Base-by-base conservation (phyloP, 257 asterid genomes). In the Lycium ferocissimum region DNA sequence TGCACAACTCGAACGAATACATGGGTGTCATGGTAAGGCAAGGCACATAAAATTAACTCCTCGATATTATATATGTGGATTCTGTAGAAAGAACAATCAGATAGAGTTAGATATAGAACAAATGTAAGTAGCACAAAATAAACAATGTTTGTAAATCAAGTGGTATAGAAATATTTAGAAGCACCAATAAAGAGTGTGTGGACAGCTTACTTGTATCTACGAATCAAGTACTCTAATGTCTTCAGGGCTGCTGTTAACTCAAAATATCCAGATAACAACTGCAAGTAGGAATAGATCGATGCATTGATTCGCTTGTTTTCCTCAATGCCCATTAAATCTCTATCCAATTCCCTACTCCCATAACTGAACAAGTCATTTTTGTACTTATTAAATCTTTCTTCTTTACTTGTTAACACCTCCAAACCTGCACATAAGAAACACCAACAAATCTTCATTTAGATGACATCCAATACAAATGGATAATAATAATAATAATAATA, bases 21-120 rank as follows among this genome's bases (percentile, higher is more conserved):
- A 81, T 90, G 95, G 2, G 98, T 94, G 79, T 96, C 98, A 85
- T 95, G 99, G 89, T 94, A 96, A 0, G 99, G 99, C 91, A 96
- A 84, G 47, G 94, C 89, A 87, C 99, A 94, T 83, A 96, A 87
- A 84, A 96, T 92, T 89, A 95, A 91, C 70, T 94, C 98, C 70
- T 95, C 99, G 9, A 66, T 82, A 86, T 95, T 94, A 91, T 90
- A 89, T 26, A 85, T 90, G 83, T 95, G 97, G 91, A 94, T 86
- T 94, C 99, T 96, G 85, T 87, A 33, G 20, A 72, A 69, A 45
- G 22, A 18, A 47, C 8, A 89, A 51, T 75, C 18, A 79, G 20
- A 62, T 7, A 9, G 62, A 47, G 43, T 13, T 14, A 35, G 18
- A 37, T 9, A 7, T 8, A 79, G 79, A 47, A 83, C 84, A 73